These are phyloP conservation scores for Athelia psychrophila DNA, from an alignment of 1,284 basidiomycete species.

Conservation along the genomic window DNA sequence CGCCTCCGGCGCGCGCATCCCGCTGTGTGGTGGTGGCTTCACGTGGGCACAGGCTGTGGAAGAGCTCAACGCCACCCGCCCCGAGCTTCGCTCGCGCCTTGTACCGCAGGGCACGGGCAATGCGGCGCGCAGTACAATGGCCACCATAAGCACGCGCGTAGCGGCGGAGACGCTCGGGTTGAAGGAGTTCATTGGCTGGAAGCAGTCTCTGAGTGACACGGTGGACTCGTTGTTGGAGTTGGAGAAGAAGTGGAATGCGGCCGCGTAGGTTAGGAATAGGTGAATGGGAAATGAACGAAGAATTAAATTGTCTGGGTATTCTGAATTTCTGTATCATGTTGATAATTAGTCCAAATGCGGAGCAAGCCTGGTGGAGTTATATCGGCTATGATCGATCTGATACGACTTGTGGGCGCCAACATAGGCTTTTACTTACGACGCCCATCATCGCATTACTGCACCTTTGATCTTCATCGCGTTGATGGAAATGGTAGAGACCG, in stretches of 20 bases:
- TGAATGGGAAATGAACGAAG: no score
- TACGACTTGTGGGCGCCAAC: background rate
- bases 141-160: background rate
- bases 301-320: no score
- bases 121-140: background rate
- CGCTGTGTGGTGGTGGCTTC: background rate
- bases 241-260: background rate
- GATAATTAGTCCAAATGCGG: background rate
- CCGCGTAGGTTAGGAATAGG: background rate
- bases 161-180: background rate
- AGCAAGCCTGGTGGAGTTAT: background rate
- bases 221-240: background rate
- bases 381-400: no score
- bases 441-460: no score
- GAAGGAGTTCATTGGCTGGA: background rate
- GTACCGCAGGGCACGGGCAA: background rate
- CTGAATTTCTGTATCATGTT: no score
- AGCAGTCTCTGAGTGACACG: background rate
- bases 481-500: background rate
- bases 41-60: background rate
- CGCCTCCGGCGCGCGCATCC: background rate
- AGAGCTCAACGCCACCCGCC: background rate
- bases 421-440: background rate
- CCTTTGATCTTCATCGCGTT: no score
- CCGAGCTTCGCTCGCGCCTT: background rate